Evolutionary conservation across 2,329 filamentous ascomycete genomes (phyloP).

Genomic region (Drechslerella coelobrocha): DNA sequence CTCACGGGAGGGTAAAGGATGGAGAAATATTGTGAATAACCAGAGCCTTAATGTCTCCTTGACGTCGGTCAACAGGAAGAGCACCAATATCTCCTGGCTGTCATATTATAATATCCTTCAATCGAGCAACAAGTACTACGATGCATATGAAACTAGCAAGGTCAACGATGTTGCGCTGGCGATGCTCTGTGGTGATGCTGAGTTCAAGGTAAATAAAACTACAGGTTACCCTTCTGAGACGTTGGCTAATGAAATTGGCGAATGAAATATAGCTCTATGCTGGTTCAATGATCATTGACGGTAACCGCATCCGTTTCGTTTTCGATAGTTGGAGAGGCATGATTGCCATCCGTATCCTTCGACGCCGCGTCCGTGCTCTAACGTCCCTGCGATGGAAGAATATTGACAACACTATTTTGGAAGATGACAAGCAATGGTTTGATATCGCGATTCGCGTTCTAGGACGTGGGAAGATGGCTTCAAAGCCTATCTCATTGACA

Average conservation of each 20-base stretch:
- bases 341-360: constrained; percentile 83
- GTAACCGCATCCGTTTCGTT: constrained; percentile 82
- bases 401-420: constrained; percentile 20
- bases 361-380: constrained; percentile 60
- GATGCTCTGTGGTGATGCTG: constrained; percentile 84
- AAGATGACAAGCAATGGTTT: constrained; percentile 41
- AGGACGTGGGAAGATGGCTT: constrained; percentile 27
- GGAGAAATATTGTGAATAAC: constrained; percentile 91
- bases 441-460: constrained; percentile 39
- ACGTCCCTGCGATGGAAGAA: constrained; percentile 33
- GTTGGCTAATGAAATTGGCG: background rate
- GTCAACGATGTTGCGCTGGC: constrained; percentile 82
- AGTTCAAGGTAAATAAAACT: constrained; percentile 72
- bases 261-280: constrained; percentile 72
- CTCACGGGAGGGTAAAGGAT: constrained; percentile 80
- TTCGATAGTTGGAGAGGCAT: constrained; percentile 88
- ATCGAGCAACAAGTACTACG: constrained; percentile 76
- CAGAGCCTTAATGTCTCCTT: constrained; percentile 87
- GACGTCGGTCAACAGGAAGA: constrained; percentile 83
- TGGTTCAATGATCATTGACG: constrained; percentile 78
- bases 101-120: constrained; percentile 99
- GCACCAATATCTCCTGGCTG: constrained; percentile 72
- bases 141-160: constrained; percentile 86
- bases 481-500: background rate
- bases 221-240: background rate